phyloP scores from a whole-genome alignment of 345 rosid genomes.

The Euphorbia peplus region DNA sequence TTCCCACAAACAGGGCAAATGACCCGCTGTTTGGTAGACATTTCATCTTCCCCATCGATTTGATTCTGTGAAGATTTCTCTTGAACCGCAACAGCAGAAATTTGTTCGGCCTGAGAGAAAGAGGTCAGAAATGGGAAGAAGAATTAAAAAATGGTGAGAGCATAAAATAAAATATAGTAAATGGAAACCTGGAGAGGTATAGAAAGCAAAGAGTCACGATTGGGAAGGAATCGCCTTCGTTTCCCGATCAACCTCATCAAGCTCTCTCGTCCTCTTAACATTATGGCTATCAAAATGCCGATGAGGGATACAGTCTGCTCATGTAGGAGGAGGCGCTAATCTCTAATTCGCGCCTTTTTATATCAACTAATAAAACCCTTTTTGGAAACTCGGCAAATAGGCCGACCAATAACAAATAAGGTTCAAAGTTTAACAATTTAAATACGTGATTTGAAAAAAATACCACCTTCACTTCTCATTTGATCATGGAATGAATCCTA shows the following conservation, averaged over 20 bases:
- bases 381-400: no score
- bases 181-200: slow-evolving; percentile 36
- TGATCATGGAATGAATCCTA: no score
- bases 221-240: slow-evolving; percentile 67
- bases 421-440: no score
- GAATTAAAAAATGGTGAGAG: not conserved
- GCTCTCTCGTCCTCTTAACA: slow-evolving; percentile 76
- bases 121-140: slow-evolving; percentile 23
- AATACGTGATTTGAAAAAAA: no score
- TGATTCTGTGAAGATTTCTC: not conserved
- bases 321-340: not conserved
- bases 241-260: slow-evolving; percentile 65
- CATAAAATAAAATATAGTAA: not conserved
- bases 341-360: not conserved
- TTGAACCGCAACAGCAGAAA: slow-evolving; percentile 6
- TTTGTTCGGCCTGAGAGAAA: slow-evolving; percentile 32
- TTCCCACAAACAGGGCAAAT: slow-evolving; percentile 50
- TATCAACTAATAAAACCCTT: not conserved
- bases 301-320: not conserved
- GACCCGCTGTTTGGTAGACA: slow-evolving; percentile 27
- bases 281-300: slow-evolving; percentile 11
- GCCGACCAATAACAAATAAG: no score
- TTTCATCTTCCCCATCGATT: slow-evolving; percentile 16
- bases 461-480: no score
- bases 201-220: slow-evolving; percentile 49